These are phyloP conservation scores for Omphalea diandra DNA, from an alignment of 441 rosid species.

Conservation along the genomic window DNA sequence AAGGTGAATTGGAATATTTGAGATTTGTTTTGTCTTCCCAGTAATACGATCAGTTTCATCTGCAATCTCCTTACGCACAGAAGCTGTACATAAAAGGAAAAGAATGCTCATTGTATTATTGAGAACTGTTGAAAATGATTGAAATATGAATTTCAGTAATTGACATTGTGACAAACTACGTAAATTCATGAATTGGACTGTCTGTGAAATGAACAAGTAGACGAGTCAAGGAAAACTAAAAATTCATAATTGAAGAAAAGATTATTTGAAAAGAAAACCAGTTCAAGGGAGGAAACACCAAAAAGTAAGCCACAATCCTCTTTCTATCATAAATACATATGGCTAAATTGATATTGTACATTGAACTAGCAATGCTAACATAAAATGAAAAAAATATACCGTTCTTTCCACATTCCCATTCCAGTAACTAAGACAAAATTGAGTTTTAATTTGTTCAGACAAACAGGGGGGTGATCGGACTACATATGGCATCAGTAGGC, in stretches of 20 bases:
- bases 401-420: neutral
- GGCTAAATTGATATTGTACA: too few species aligned
- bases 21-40: conserved; percentile 86
- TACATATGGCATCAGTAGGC: neutral
- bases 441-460: neutral
- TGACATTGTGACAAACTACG: neutral
- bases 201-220: neutral
- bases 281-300: neutral
- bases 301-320: neutral
- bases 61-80: conserved; percentile 88
- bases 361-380: neutral
- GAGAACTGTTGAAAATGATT: neutral
- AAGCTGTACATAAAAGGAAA: conserved; percentile 51
- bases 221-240: neutral
- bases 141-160: neutral
- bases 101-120: conserved; percentile 15
- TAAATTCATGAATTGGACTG: neutral
- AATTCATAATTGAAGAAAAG: neutral
- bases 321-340: too few species aligned
- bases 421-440: neutral
- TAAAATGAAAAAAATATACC: neutral
- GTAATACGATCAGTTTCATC: conserved; percentile 98
- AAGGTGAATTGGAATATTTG: conserved; percentile 89
- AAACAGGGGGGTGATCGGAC: neutral
- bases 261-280: neutral